Evolutionary conservation across 371 early-diverging fungal genomes (phyloP), one percentile per base, ranked within the genome.

Genomic region (Haplosporangium sp.): DNA sequence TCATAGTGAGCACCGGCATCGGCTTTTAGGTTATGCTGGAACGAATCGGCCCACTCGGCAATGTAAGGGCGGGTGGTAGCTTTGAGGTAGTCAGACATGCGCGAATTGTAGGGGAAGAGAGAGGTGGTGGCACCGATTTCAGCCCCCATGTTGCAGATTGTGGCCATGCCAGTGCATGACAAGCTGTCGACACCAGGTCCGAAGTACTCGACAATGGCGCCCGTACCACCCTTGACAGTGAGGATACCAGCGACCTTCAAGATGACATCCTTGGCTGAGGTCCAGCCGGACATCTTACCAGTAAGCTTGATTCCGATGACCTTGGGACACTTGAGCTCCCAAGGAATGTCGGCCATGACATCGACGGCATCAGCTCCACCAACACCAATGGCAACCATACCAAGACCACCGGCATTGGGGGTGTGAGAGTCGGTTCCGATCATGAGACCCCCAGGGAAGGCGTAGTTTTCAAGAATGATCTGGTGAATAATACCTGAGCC

Each of bases 401-500:
- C 96, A 58, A 98, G 87, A 56, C 98, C 98, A 81, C 98, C 98
- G 16, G 93, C 94, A 69, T 94, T 95, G 66, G 94, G 95, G 41
- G 95, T 94, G 81, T 94, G 94, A 37, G 92, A 93, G 77, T 95
- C 95, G 42, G 98, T 97, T 80, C 98, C 98, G 76, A 98, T 94
- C 96, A 98, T 98, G 70, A 98, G 84, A 74, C 95, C 96, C 81
- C 98, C 98, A 18, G 98, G 98, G 86, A 95, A 95, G 55, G 98
- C 98, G 82, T 98, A 98, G 90, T 98, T 98, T 81, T 98, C 98
- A 50, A 98, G 87, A 53, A 98, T 92, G 81, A 97, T 96, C 85
- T 98, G 98, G 85, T 98, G 98, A 82, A 98, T 98, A 80, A 98
- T 98, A 74, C 98, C 98, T 50, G 95, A 94, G 21, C 98, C 98